These are phyloP conservation scores for Solanum dulcamara DNA, from an alignment of 257 asterid species.

Conservation along the genomic window DNA sequence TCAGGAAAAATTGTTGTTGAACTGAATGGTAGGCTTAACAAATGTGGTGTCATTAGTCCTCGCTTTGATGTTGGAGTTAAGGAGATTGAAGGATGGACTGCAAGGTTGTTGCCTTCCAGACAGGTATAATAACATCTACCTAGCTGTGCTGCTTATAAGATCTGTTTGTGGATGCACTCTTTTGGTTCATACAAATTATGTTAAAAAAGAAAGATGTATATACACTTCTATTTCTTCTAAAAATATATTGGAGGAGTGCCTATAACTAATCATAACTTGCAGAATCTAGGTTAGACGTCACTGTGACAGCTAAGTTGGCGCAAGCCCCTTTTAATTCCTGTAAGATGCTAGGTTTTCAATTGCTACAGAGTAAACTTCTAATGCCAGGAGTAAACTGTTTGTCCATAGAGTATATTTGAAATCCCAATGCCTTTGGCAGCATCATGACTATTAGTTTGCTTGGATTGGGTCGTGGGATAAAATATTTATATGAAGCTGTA, in stretches of 20 bases:
- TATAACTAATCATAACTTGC: background rate
- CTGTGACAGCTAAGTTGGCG: background rate
- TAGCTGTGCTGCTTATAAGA: background rate
- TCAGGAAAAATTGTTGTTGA: conserved; percentile 4
- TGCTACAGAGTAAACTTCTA: background rate
- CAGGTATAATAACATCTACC: background rate
- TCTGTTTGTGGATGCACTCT: background rate
- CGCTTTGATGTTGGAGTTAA: conserved; percentile 4
- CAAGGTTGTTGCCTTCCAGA: background rate
- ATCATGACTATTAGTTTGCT: background rate
- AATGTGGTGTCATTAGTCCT: conserved; percentile 4
- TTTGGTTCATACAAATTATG: background rate
- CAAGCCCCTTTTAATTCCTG: background rate
- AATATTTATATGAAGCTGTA: background rate
- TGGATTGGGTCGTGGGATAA: background rate
- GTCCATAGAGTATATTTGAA: background rate
- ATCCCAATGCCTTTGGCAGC: background rate
- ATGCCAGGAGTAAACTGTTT: background rate
- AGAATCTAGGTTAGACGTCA: background rate
- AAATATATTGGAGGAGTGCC: background rate
- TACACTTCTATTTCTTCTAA: background rate
- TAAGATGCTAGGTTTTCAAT: background rate
- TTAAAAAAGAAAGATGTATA: background rate
- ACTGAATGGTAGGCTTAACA: background rate
- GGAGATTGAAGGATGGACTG: conserved; percentile 3